These are phyloP conservation scores for Tylopilus plumbeoviolaceoides DNA, from an alignment of 768 basidiomycete genomes.

Conservation along the genomic window DNA sequence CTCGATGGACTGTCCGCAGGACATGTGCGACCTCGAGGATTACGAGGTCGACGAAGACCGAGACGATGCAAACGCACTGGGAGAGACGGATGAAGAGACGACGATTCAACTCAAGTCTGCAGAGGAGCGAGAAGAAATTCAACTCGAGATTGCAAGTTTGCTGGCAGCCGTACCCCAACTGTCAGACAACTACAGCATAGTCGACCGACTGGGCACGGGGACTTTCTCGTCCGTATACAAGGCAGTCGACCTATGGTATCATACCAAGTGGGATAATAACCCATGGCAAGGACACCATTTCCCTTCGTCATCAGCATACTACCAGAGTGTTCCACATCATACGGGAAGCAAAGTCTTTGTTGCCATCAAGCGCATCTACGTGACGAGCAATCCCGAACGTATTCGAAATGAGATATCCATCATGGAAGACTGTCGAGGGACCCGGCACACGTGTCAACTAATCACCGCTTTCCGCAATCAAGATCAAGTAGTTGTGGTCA, in stretches of 20 bases:
- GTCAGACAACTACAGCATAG: conserved; percentile 61
- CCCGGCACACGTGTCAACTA: conserved; percentile 85
- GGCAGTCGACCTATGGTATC: conserved; percentile 75
- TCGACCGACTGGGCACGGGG: conserved; percentile 93
- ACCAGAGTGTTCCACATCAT: conserved; percentile 48
- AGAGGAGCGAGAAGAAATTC: conserved; percentile 73
- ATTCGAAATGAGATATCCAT: conserved; percentile 92
- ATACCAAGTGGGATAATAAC: conserved; percentile 71
- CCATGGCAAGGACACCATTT: conserved; percentile 71
- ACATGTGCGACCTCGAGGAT: conserved; percentile 33
- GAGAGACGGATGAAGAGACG: conserved; percentile 57
- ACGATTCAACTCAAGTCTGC: conserved; percentile 52
- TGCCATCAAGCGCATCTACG: conserved; percentile 95
- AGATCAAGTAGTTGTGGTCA: conserved; percentile 91
- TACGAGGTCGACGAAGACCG: conserved; percentile 35
- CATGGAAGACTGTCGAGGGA: conserved; percentile 79
- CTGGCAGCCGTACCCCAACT: conserved; percentile 64
- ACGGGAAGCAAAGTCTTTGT: conserved; percentile 64
- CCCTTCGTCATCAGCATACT: conserved; percentile 57
- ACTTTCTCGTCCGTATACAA: conserved; percentile 99
- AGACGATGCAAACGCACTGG: conserved; percentile 29
- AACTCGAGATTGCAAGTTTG: conserved; percentile 73
- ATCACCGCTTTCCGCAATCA: conserved; percentile 89
- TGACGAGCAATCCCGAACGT: conserved; percentile 88
- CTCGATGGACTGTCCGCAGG: conserved; percentile 36